A percentile compares a stretch with the other conserved stretches of the same genome.
Evolutionary conservation across 2,329 filamentous ascomycete genomes (phyloP).

Genomic region (Bipolaris victoriae): DNA sequence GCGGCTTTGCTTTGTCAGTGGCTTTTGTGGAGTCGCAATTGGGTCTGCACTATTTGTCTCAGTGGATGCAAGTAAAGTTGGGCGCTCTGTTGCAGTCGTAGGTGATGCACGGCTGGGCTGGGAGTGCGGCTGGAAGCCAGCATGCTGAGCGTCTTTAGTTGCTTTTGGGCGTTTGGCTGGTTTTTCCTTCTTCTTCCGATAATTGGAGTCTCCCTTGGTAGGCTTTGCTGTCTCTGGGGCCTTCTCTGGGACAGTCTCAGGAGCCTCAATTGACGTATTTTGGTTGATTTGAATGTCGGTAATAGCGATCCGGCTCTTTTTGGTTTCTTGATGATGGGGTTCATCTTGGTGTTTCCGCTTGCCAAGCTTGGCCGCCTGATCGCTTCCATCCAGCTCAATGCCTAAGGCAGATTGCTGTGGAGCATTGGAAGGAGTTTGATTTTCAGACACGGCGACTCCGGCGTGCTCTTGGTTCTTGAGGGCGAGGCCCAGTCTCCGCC

Average conservation of each 20-base stretch:
- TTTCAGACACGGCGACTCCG: constrained; percentile 36
- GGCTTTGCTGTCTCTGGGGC: constrained; percentile 16
- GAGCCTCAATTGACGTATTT: constrained; percentile 1
- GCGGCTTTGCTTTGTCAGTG: constrained; percentile 16
- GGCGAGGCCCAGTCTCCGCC: constrained; percentile 66
- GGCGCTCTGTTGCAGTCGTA: constrained; percentile 11
- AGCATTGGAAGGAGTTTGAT: constrained; percentile 20
- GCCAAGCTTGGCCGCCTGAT: constrained; percentile 42
- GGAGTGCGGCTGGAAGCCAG: constrained; percentile 12
- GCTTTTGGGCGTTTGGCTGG: constrained; percentile 27
- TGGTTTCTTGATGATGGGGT: constrained; percentile 25
- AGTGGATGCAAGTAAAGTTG: constrained; percentile 41
- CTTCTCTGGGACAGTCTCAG: constrained; percentile 7
- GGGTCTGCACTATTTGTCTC: constrained; percentile 28
- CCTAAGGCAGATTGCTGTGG: constrained; percentile 18
- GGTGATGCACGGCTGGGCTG: constrained; percentile 16
- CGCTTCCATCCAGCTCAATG: constrained; percentile 30
- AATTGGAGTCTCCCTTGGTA: constrained; percentile 45
- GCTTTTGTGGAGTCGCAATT: constrained; percentile 28
- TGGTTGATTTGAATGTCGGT: constrained; percentile 10
- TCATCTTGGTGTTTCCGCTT: constrained; percentile 45
- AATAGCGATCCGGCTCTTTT: constrained; percentile 33
- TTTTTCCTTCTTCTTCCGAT: constrained; percentile 43
- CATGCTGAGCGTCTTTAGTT: constrained; percentile 10
- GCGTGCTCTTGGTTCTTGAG: constrained; percentile 59